These are phyloP conservation scores for Ensete ventricosum DNA, from an alignment of 176 grass and related monocot species.

Conservation along the genomic window DNA sequence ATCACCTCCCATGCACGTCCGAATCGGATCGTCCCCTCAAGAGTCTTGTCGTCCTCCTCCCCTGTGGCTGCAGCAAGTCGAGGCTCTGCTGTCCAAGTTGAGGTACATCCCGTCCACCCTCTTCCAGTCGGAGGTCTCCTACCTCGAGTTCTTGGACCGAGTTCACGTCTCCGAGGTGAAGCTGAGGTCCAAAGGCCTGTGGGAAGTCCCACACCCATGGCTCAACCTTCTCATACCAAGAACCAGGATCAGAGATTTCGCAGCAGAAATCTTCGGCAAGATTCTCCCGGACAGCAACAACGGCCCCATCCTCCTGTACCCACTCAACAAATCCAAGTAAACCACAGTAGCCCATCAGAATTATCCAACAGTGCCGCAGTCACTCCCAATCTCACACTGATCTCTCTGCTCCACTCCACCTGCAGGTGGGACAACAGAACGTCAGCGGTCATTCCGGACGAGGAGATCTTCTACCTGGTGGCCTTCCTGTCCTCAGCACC, in stretches of 20 bases:
- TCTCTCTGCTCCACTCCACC: background rate
- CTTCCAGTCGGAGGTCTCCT: conserved; percentile 73
- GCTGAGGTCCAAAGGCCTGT: conserved; percentile 70
- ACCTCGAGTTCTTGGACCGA: conserved; percentile 79
- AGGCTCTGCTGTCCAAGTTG: conserved; percentile 45
- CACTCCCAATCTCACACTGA: background rate
- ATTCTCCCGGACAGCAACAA: conserved; percentile 74
- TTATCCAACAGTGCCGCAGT: background rate
- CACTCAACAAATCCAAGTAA: conserved; percentile 88
- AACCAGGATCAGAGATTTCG: conserved; percentile 56
- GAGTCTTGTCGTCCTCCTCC: too few relatives aligned
- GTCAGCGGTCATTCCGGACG: conserved; percentile 67
- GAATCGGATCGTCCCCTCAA: too few relatives aligned
- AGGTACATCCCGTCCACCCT: conserved; percentile 69
- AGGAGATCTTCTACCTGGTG: conserved; percentile 80
- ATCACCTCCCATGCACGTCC: too few relatives aligned
- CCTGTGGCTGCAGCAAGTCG: conserved; percentile 44
- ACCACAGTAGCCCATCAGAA: background rate
- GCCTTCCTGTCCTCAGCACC: conserved; percentile 81
- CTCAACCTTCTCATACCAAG: conserved; percentile 76
- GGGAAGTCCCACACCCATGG: conserved; percentile 95
- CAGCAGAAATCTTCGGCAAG: conserved; percentile 63
- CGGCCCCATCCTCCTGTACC: conserved; percentile 88
- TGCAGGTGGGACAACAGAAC: conserved; percentile 84
- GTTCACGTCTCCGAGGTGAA: conserved; percentile 72